Percentiles rank a stretch among this genome's conserved stretches.
These are phyloP conservation scores for Rhizopogon salebrosus DNA, from an alignment of 768 basidiomycete species.

Conservation along the genomic window DNA sequence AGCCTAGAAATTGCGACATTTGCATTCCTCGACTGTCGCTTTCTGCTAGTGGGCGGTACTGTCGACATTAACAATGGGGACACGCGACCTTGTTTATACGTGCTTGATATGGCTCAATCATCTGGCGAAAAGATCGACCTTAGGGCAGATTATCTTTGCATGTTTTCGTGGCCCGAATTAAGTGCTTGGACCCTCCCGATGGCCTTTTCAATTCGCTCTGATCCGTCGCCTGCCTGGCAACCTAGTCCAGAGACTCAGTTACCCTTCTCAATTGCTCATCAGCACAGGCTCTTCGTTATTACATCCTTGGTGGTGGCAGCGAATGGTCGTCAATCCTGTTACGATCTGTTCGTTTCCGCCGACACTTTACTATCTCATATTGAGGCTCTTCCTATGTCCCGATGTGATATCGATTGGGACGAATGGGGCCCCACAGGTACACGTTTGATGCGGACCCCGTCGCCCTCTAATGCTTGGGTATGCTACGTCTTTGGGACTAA, in stretches of 20 bases:
- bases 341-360: conserved; percentile 41
- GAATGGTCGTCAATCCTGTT: conserved; percentile 18
- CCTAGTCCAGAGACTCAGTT: conserved; percentile 28
- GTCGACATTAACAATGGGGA: conserved; percentile 16
- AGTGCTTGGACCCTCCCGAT: conserved; percentile 20
- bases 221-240: conserved; percentile 45
- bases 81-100: conserved; percentile 24
- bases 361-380: conserved; percentile 28
- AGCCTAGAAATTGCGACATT: conserved; percentile 34
- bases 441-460: conserved; percentile 34
- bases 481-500: conserved; percentile 52
- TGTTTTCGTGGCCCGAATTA: conserved; percentile 39
- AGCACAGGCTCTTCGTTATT: conserved; percentile 42
- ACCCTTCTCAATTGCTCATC: conserved; percentile 43
- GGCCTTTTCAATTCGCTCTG: conserved; percentile 43
- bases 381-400: conserved; percentile 10
- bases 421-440: conserved; percentile 48
- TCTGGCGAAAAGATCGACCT: conserved; percentile 23
- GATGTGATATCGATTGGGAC: conserved; percentile 36
- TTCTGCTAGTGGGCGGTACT: conserved; percentile 33
- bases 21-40: conserved; percentile 36
- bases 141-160: conserved; percentile 27
- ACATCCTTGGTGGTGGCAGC: conserved; percentile 34
- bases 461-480: conserved; percentile 47
- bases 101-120: conserved; percentile 37